phyloP scores from a whole-genome alignment of 78 protist genomes.

The Dictyostelium capitatum region DNA sequence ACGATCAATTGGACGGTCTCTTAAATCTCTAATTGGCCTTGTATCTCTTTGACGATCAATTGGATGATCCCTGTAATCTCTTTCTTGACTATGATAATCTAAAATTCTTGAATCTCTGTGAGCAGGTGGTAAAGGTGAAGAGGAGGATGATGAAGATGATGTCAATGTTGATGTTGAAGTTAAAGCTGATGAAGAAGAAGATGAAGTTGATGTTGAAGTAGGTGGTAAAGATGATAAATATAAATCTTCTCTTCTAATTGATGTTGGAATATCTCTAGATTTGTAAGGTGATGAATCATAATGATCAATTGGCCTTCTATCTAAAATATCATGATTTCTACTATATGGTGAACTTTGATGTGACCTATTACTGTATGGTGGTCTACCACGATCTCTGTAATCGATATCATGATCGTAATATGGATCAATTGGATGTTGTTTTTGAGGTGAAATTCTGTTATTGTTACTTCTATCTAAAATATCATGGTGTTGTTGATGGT shows the following conservation, averaged over 20 bases:
- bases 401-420: background rate
- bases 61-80: constrained; percentile 26
- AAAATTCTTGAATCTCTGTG: background rate
- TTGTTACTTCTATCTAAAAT: background rate
- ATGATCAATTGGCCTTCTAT: constrained; percentile 7
- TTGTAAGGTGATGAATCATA: background rate
- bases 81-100: background rate
- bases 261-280: background rate
- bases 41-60: constrained; percentile 1
- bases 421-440: constrained; percentile 21
- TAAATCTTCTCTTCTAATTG: background rate
- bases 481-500: background rate
- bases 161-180: background rate
- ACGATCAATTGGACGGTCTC: constrained; percentile 12
- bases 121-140: background rate
- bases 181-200: background rate
- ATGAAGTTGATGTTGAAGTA: too few species aligned
- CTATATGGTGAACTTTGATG: constrained; percentile 3
- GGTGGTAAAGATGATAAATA: constrained; percentile 5
- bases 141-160: background rate
- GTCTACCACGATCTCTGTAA: constrained; percentile 4
- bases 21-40: constrained; percentile 12
- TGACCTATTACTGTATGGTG: background rate
- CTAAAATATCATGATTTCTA: constrained; percentile 10
- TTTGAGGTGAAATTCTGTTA: constrained; percentile 21